Evolutionary conservation across 192 early-diverging fungal genomes (phyloP).

Genomic region (Coemansia sp.): DNA sequence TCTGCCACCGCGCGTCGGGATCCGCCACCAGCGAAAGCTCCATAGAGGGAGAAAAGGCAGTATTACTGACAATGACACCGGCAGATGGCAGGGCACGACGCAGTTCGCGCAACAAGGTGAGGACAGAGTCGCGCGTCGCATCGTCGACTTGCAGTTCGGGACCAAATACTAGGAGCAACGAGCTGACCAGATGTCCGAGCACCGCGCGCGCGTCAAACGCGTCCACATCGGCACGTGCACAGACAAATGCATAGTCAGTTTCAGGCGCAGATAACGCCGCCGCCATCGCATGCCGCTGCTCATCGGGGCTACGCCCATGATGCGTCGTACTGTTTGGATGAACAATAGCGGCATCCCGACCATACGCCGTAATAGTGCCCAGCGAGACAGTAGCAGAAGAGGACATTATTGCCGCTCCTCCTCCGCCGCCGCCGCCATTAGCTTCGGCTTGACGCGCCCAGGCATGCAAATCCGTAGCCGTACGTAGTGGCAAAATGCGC

Average conservation of each 20-base stretch:
- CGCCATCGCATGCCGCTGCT: not conserved
- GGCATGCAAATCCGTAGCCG: not conserved
- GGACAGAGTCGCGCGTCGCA: conserved; percentile 77
- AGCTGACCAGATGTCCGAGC: conserved; percentile 88
- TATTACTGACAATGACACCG: not conserved
- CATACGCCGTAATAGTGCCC: conserved; percentile 66
- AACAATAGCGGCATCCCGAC: conserved; percentile 61
- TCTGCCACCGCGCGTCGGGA: conserved; percentile 45
- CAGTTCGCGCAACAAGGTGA: conserved; percentile 79
- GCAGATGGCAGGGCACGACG: conserved; percentile 62
- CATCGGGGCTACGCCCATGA: conserved; percentile 25
- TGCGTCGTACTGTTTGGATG: conserved; percentile 56
- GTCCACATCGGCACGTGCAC: conserved; percentile 63
- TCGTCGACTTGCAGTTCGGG: conserved; percentile 82
- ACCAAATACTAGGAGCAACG: conserved; percentile 86
- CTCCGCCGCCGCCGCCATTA: not conserved
- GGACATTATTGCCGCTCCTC: no score
- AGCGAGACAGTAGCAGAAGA: conserved; percentile 57
- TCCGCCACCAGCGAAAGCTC: conserved; percentile 20
- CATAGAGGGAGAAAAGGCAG: not conserved
- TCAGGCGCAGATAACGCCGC: not conserved
- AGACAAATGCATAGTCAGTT: conserved; percentile 32
- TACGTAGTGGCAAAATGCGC: conserved; percentile 22
- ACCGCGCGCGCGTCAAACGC: conserved; percentile 59
- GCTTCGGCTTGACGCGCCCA: not conserved